Base-by-base conservation (phyloP, 768 basidiomycete species). In the Paxillus ammoniavirescens region DNA sequence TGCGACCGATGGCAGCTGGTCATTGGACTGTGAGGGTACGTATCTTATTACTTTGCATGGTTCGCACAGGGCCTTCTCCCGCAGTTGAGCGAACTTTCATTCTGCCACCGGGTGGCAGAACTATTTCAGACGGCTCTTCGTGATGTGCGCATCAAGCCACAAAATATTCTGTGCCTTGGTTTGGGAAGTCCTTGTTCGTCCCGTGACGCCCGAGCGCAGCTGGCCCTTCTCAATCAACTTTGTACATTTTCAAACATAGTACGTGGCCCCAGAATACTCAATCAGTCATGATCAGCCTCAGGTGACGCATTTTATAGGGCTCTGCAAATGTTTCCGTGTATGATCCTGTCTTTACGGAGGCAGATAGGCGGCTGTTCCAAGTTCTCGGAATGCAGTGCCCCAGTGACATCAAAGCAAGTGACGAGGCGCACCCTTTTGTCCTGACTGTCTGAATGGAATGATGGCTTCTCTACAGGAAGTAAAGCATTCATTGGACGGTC, bases 261-360 rank as follows among this genome's bases (percentile, higher is more conserved):
- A 70, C 67, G 87, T 84, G 54, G 18, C 43, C 46, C 35, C 31
- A 30, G 49, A 36, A 13, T 38, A 47, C 49, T 61, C 37, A 57
- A 58, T 45, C 51, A 49, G 47, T 58, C 47, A 60, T 52, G 52
- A 51, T 56, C 21, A n/a, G 15, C 30, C 42, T 58, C 33, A 65
- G 9, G 43, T 33, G 21, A 44, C n/a, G n/a, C 46, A 33, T 41
- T 23, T 23, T 49, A 28, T 62, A 89, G 87, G 76, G 73, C 59
- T 73, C 65, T 60, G 65, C 66, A 40, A 67, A 70, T 15, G 75
- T 88, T 47, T 77, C 76, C 57, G 55, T 84, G 37, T 89, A 82
- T 69, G 89, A 91, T 74, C 89, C 89, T 55, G 80, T 84, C n/a
- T 88, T 90, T 69, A 77, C 84, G 63, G 75, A 74, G 17, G 77